Percentiles rank a stretch among this genome's conserved stretches.
Conservation (phyloP, 2,329 filamentous ascomycete species). For the Dryadomyces sulphureus region DNA sequence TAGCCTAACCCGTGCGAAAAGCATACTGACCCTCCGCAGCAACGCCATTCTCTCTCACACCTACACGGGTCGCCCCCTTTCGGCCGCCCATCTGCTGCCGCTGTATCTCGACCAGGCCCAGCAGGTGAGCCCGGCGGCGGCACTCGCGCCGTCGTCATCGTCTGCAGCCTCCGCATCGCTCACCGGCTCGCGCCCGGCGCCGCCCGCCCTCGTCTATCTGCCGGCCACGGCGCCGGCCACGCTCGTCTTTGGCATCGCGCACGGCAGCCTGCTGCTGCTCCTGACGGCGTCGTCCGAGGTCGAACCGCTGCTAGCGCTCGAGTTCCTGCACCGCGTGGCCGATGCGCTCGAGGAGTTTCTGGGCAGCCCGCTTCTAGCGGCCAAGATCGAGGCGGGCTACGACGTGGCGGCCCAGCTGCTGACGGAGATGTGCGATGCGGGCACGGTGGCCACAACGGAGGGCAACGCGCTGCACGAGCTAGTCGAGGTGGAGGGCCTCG, state of each 20-base stretch:
- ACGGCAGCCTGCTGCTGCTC: constrained; percentile 77
- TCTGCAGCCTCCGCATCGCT: neutral
- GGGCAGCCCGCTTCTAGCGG: constrained; percentile 69
- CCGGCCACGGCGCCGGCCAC: constrained; percentile 71
- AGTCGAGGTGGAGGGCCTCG: constrained; percentile 79
- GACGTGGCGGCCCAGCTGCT: constrained; percentile 88
- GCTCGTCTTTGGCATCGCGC: constrained; percentile 70
- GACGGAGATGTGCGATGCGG: constrained; percentile 92
- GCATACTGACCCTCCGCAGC: constrained; percentile 28
- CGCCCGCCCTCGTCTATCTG: constrained; percentile 77
- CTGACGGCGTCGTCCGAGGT: constrained; percentile 73
- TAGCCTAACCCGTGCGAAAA: too few relatives aligned
- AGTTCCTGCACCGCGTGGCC: constrained; percentile 86
- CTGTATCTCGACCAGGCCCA: constrained; percentile 69
- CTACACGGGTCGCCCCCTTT: constrained; percentile 70
- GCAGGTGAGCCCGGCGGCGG: neutral
- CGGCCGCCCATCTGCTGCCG: constrained; percentile 61
- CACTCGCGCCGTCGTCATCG: neutral
- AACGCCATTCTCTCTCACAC: constrained; percentile 75
- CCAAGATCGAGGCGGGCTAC: constrained; percentile 79
- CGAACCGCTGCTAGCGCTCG: constrained; percentile 77
- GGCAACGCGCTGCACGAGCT: constrained; percentile 83
- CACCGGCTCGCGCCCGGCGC: constrained; percentile 32
- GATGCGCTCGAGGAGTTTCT: constrained; percentile 92
- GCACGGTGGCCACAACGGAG: constrained; percentile 75